Evolutionary conservation across 108 stramenopile species (phyloP).

Genomic region (Skeletonema marinoi): DNA sequence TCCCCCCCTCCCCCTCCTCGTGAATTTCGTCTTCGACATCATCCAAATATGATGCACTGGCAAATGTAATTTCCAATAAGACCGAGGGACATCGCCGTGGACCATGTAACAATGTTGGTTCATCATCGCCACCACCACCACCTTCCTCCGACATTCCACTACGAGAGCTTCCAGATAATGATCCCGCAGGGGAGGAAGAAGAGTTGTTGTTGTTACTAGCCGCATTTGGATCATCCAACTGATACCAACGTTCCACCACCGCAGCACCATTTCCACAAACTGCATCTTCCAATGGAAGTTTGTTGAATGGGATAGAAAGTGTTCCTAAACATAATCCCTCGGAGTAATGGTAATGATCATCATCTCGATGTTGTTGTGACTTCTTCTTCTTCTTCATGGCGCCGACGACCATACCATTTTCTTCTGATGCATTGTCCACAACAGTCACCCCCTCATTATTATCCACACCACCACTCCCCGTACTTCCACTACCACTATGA

Average conservation of each 20-base stretch:
- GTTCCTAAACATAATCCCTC: conserved; percentile 67
- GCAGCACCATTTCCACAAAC: conserved; percentile 35
- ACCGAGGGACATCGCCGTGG: conserved; percentile 72
- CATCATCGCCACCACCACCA: conserved; percentile 2
- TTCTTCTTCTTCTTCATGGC: neutral
- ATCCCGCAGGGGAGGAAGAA: too few species aligned
- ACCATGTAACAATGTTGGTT: conserved; percentile 28
- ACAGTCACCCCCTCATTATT: neutral
- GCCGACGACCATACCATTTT: too few species aligned
- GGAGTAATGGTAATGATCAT: neutral
- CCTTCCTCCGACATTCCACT: neutral
- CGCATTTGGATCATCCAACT: conserved; percentile 45
- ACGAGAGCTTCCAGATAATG: too few species aligned
- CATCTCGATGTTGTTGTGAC: neutral
- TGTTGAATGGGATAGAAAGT: conserved; percentile 65
- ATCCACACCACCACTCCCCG: neutral
- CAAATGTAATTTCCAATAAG: conserved; percentile 75
- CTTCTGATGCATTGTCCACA: neutral
- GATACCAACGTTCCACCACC: conserved; percentile 77
- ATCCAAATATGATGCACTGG: conserved; percentile 53
- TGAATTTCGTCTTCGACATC: conserved; percentile 67
- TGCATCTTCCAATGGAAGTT: conserved; percentile 60
- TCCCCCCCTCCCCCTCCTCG: conserved; percentile 33
- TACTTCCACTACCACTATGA: neutral
- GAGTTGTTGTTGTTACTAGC: neutral